phyloP scores from a whole-genome alignment of 1,284 basidiomycete genomes.

The Ganoderma meredithae region DNA sequence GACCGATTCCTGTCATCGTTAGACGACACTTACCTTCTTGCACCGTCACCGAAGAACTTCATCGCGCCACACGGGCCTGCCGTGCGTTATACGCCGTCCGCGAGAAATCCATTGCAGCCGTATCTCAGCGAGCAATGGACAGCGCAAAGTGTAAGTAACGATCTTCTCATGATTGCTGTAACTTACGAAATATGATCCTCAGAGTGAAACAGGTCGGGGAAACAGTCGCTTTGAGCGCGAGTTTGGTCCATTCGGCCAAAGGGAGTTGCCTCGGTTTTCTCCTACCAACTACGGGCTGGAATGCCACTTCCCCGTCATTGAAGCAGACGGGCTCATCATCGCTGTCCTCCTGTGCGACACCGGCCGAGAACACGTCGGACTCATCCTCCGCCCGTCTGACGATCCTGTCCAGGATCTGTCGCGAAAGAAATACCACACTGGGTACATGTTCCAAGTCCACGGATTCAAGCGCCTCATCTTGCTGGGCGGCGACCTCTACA shows the following conservation, averaged over 20 bases:
- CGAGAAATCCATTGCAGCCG: slow-evolving; percentile 2
- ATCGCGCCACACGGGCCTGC: neutral
- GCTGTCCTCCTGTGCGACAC: slow-evolving; percentile 8
- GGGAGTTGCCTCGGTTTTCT: neutral
- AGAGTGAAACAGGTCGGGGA: neutral
- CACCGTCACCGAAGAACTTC: slow-evolving; percentile 3
- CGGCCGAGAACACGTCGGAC: neutral
- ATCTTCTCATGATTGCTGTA: neutral
- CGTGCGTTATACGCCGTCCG: neutral
- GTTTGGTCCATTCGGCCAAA: neutral
- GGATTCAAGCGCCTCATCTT: neutral
- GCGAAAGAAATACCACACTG: slow-evolving; percentile 2
- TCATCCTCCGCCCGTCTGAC: slow-evolving; percentile 2
- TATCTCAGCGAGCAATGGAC: slow-evolving; percentile 2
- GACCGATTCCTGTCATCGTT: neutral
- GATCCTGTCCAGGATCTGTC: neutral
- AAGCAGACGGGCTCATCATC: neutral
- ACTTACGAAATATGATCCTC: neutral
- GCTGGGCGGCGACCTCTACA: slow-evolving; percentile 11
- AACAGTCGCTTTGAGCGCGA: neutral
- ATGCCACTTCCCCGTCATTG: neutral
- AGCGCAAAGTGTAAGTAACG: neutral
- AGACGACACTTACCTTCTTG: neutral
- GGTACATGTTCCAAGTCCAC: neutral
- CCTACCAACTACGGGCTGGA: neutral